phyloP scores from a whole-genome alignment of 306 rosid genomes.

The Malus fusca region DNA sequence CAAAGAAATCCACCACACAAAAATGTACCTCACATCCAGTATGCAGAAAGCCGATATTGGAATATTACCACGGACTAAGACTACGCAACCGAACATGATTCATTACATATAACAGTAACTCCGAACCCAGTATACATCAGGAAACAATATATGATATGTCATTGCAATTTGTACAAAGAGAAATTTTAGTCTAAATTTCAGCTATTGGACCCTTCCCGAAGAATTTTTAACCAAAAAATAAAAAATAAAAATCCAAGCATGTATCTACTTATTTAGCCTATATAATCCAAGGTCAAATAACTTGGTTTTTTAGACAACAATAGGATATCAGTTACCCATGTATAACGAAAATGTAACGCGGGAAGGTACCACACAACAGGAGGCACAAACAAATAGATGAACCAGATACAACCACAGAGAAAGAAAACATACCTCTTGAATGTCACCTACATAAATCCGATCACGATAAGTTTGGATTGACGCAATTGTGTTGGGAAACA shows the following conservation, averaged over 20 bases:
- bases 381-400: not conserved
- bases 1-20: not conserved
- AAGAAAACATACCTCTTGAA: conserved; percentile 68
- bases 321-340: not conserved
- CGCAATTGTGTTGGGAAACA: conserved; percentile 72
- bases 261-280: not conserved
- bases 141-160: not conserved
- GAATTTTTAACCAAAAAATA: not conserved
- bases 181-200: not conserved
- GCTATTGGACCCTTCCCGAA: not conserved
- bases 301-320: not conserved
- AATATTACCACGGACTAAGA: not conserved
- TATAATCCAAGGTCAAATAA: not conserved
- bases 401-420: not conserved
- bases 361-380: not conserved
- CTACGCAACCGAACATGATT: not conserved
- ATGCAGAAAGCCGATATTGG: not conserved
- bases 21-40: not conserved
- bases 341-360: not conserved
- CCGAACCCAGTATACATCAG: not conserved
- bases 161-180: not conserved
- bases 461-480: conserved; percentile 89
- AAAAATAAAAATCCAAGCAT: not conserved
- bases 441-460: conserved; percentile 87
- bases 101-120: not conserved